These are phyloP conservation scores for Euphorbia tirucalli DNA, from an alignment of 345 rosid genomes.

Conservation along the genomic window DNA sequence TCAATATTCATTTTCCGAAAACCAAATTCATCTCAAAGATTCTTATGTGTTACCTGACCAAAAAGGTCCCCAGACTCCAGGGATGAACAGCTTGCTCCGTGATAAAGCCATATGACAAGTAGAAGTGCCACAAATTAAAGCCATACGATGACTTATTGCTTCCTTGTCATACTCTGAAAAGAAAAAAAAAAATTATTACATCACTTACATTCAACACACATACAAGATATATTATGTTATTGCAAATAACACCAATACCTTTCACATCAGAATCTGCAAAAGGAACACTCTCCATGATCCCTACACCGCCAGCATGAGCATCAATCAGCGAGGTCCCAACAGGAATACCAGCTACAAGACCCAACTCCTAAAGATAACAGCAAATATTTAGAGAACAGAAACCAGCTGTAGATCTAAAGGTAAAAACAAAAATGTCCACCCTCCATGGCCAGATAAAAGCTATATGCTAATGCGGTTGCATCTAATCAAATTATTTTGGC, in stretches of 20 bases:
- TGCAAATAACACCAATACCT: conserved; percentile 41
- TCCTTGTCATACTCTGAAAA: conserved; percentile 55
- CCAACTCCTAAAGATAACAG: conserved; percentile 61
- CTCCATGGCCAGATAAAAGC: conserved; percentile 23
- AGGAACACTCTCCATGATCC: conserved; percentile 78
- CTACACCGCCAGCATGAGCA: conserved; percentile 99
- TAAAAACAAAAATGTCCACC: conserved; percentile 15
- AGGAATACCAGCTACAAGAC: conserved; percentile 73
- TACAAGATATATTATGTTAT: not conserved
- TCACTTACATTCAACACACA: not conserved
- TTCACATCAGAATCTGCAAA: conserved; percentile 41
- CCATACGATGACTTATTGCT: conserved; percentile 74
- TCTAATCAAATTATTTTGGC: conserved; percentile 28
- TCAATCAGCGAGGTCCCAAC: conserved; percentile 91
- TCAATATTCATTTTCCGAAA: not conserved
- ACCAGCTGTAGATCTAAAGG: conserved; percentile 1
- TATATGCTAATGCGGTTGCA: conserved; percentile 22
- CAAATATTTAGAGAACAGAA: conserved; percentile 17
- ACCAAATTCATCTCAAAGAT: not conserved
- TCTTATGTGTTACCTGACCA: conserved; percentile 75
- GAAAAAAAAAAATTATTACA: not conserved
- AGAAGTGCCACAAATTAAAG: conserved; percentile 92
- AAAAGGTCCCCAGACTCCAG: conserved; percentile 98
- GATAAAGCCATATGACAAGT: conserved; percentile 98
- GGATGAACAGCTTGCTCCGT: conserved; percentile 75